Evolutionary conservation across 2,329 filamentous ascomycete species (phyloP).

Genomic region (Stemphylium beticola): DNA sequence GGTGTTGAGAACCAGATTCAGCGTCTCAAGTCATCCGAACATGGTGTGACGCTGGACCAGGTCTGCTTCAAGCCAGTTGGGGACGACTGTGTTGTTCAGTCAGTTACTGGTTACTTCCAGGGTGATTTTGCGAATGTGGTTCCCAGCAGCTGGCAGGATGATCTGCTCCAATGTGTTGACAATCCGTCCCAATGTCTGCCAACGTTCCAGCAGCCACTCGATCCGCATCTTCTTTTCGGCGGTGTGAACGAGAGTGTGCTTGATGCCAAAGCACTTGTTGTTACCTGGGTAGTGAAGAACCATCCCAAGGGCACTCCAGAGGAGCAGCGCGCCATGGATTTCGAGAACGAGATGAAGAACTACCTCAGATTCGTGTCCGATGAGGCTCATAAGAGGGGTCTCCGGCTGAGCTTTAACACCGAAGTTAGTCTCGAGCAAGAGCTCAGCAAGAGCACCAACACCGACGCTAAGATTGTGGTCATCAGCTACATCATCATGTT

Average conservation of each 20-base stretch:
- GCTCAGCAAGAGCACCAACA: conserved; percentile 97
- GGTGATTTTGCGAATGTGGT: conserved; percentile 68
- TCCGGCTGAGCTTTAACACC: conserved; percentile 91
- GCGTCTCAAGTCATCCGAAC: conserved; percentile 71
- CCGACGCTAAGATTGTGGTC: conserved; percentile 93
- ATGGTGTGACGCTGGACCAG: conserved; percentile 75
- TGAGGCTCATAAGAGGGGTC: conserved; percentile 77
- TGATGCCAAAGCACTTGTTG: conserved; percentile 79
- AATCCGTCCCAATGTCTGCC: conserved; percentile 84
- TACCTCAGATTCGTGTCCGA: conserved; percentile 77
- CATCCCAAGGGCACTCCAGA: conserved; percentile 74
- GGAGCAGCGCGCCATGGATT: conserved; percentile 80
- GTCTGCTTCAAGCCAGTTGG: conserved; percentile 95
- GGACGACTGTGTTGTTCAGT: conserved; percentile 89
- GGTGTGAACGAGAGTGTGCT: conserved; percentile 73
- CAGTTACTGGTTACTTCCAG: conserved; percentile 86
- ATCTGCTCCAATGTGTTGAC: conserved; percentile 74
- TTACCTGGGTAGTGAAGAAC: conserved; percentile 95
- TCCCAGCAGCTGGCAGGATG: conserved; percentile 72
- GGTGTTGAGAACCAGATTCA: conserved; percentile 81
- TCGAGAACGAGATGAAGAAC: conserved; percentile 79
- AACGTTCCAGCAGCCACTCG: conserved; percentile 85
- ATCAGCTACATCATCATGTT: conserved; percentile 99
- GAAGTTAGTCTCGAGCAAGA: conserved; percentile 95
- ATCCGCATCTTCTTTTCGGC: conserved; percentile 84